phyloP scores from a whole-genome alignment of 768 basidiomycete genomes.

The Tylopilus felleus region DNA sequence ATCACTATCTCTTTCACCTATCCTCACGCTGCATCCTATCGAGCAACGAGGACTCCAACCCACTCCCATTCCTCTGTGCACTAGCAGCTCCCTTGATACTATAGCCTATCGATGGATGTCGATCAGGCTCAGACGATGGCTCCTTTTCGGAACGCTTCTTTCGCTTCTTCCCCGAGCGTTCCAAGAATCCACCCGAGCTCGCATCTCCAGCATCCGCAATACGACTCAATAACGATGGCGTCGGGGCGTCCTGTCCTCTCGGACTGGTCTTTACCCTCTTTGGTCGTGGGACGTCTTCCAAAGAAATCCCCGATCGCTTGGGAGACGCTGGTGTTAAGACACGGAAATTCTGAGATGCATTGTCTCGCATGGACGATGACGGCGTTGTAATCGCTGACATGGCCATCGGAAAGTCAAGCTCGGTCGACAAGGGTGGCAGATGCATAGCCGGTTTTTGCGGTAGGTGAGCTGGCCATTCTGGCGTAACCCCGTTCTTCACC shows the following conservation, averaged over 20 bases:
- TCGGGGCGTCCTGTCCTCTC: slow-evolving; percentile 26
- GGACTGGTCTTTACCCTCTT: slow-evolving; percentile 33
- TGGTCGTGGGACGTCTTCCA: slow-evolving; percentile 32
- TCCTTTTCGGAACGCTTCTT: slow-evolving; percentile 21
- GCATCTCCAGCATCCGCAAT: slow-evolving; percentile 29
- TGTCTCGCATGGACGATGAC: slow-evolving; percentile 15
- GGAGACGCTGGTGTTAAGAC: slow-evolving; percentile 13
- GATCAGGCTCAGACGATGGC: slow-evolving; percentile 29
- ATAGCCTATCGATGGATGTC: slow-evolving; percentile 39
- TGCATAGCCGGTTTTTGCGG: slow-evolving; percentile 20
- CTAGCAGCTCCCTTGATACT: slow-evolving; percentile 56
- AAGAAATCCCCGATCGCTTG: slow-evolving; percentile 24
- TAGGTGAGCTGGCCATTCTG: slow-evolving; percentile 27
- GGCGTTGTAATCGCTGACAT: slow-evolving; percentile 9
- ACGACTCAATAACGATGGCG: slow-evolving; percentile 46
- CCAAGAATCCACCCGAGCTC: slow-evolving; percentile 13
- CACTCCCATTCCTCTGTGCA: slow-evolving; percentile 21
- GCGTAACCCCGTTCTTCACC: slow-evolving; percentile 13
- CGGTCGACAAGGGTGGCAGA: slow-evolving; percentile 12
- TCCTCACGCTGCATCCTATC: slow-evolving; percentile 32
- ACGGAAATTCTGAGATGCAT: slow-evolving; percentile 1
- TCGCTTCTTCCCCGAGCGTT: slow-evolving; percentile 19
- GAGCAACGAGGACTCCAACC: slow-evolving; percentile 30
- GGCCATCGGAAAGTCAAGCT: slow-evolving; percentile 14
- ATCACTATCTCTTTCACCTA: slow-evolving; percentile 27